Percentiles rank a stretch among this genome's conserved stretches.
phyloP scores from a whole-genome alignment of 192 early-diverging fungal species.

The Backusella tuberculispora region DNA sequence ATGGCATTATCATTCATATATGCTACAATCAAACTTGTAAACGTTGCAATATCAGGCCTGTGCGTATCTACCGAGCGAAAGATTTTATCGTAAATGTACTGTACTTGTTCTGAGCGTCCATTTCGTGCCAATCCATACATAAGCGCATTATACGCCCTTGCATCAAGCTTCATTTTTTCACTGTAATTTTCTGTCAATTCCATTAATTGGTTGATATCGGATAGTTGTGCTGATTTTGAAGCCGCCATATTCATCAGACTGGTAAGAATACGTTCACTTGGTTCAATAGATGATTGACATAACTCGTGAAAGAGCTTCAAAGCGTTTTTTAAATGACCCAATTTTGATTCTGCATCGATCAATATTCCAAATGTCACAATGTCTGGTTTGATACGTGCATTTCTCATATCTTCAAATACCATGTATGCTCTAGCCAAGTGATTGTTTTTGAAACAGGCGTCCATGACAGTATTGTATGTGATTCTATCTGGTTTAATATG shows the following conservation, averaged over 20 bases:
- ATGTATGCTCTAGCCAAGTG: conserved; percentile 25
- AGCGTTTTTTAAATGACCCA: conserved; percentile 28
- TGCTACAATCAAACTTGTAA: conserved; percentile 35
- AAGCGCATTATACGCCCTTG: conserved; percentile 34
- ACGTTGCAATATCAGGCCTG: conserved; percentile 33
- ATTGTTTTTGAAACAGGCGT: conserved; percentile 24
- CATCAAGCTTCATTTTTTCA: not conserved
- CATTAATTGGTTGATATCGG: not conserved
- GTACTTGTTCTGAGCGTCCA: conserved; percentile 32
- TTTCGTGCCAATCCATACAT: conserved; percentile 25
- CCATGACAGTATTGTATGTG: conserved; percentile 36
- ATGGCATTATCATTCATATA: conserved; percentile 31
- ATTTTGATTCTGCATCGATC: conserved; percentile 32
- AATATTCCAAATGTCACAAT: conserved; percentile 38
- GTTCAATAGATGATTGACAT: conserved; percentile 6
- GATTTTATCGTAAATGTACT: conserved; percentile 33
- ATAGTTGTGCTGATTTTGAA: not conserved
- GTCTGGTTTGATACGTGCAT: conserved; percentile 28
- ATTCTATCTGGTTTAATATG: conserved; percentile 27
- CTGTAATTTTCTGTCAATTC: not conserved
- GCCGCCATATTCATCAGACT: conserved; percentile 30
- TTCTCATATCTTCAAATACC: conserved; percentile 36
- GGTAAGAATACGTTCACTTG: conserved; percentile 28
- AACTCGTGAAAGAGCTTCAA: conserved; percentile 30
- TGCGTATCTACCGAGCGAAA: conserved; percentile 15